Evolutionary conservation across 2,329 filamentous ascomycete species (phyloP).

Genomic region (Colletotrichum sublineola): DNA sequence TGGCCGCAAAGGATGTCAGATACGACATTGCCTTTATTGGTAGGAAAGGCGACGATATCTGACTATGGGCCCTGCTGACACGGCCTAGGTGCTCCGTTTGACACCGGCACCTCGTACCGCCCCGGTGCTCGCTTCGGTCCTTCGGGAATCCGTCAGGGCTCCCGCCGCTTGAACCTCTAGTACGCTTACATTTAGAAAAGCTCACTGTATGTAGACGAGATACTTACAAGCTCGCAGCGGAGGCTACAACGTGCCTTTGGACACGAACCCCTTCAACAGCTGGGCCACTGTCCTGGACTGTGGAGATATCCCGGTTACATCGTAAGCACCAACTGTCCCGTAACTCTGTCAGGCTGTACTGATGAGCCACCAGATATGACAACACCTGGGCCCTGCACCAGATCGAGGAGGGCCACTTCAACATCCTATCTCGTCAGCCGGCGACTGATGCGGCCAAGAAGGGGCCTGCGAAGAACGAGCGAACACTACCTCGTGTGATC

Average conservation of each 20-base stretch:
- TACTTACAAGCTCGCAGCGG: conserved; percentile 69
- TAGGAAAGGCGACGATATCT: conserved; percentile 48
- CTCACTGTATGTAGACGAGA: conserved; percentile 9
- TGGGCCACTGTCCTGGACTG: conserved; percentile 87
- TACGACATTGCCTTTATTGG: conserved; percentile 91
- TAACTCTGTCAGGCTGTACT: background rate
- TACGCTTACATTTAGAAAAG: conserved; percentile 63
- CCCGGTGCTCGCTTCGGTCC: conserved; percentile 88
- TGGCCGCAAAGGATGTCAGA: conserved; percentile 76
- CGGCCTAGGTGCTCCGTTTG: conserved; percentile 79
- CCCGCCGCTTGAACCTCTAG: conserved; percentile 88
- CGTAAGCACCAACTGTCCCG: conserved; percentile 63
- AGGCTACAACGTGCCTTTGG: conserved; percentile 86
- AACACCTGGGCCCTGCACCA: conserved; percentile 85
- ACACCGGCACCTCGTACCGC: conserved; percentile 87
- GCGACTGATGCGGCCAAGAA: conserved; percentile 75
- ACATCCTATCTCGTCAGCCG: conserved; percentile 78
- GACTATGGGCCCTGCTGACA: conserved; percentile 5
- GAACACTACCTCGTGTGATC: conserved; percentile 84
- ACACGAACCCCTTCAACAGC: conserved; percentile 83
- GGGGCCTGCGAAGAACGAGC: conserved; percentile 79
- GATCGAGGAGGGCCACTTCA: conserved; percentile 87
- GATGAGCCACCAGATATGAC: conserved; percentile 72
- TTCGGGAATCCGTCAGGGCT: conserved; percentile 87
- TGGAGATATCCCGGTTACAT: conserved; percentile 87